Evolutionary conservation across 73 alveolate species (phyloP), one percentile per base, ranked within the genome.

Genomic region (Paraurostyla sp.): DNA sequence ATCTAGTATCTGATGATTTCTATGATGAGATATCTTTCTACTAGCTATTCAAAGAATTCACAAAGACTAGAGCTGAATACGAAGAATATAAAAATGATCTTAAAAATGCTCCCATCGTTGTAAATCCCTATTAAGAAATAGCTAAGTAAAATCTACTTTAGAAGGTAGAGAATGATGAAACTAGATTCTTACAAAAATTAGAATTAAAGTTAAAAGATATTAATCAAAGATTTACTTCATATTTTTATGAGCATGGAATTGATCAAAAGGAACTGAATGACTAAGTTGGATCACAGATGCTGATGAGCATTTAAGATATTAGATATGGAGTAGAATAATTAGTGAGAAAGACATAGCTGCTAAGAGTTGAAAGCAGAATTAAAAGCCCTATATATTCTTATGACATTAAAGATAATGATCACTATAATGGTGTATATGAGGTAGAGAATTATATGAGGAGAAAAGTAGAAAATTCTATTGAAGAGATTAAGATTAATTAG

Each of bases 381-480:
- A 4, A 43, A 58, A 40, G 65, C 27, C 40, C 7, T 33, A 38
- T 83, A 4, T 83, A 65, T 60, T 42, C 85, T 7, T 83, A 62
- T 46, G 92, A 83, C 49, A 83, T 83, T 45, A 23, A 46, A 13
- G 92, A 83, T 50, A 83, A 83, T 33, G 65, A 49, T 51, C 32
- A 51, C 22, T 78, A 52, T 32, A 42, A 20, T 2, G 69, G 69
- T 1, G 62, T 54, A 3, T 54, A 78, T 43, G 69, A 78, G 30
- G 69, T 78, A 6, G 89, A 78, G 32, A 78, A 78, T 38, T 65
- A 65, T 65, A 35, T 65, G 4, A 65, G 46, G 41, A 18, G 33
- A 7, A 20, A 42, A 36, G n/a, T 9, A 20, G 68, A 42, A 71
- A 56, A 23, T 56, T 56, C 73, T 56, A 56, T 56, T 20, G 73